Percentiles rank a stretch among this genome's conserved stretches.
These are phyloP conservation scores for Cyberlindnera maritima DNA, from an alignment of 805 yeast species.

Conservation along the genomic window DNA sequence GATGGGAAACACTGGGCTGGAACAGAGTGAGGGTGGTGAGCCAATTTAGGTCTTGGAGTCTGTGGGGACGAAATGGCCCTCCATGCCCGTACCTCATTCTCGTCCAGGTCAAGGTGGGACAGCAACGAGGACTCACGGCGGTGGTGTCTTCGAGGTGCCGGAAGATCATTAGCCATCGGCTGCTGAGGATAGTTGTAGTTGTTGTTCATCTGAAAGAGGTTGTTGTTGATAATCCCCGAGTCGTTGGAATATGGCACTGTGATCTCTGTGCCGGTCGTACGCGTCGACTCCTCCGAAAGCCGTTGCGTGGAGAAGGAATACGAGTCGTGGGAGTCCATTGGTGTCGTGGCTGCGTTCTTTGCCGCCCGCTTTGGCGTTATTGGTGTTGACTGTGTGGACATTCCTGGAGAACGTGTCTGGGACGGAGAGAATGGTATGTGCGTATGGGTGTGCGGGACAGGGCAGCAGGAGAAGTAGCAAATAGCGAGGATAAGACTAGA, in stretches of 20 bases:
- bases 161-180: not conserved
- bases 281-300: slow-evolving; percentile 4
- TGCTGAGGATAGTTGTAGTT: not conserved
- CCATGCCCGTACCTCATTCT: slow-evolving; percentile 16
- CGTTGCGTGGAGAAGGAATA: not conserved
- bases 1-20: slow-evolving; percentile 21
- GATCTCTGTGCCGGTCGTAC: slow-evolving; percentile 1
- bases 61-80: slow-evolving; percentile 7
- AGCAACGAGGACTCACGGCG: slow-evolving; percentile 16
- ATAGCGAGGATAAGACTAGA: too few relatives aligned
- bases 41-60: slow-evolving; percentile 2
- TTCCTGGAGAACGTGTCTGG: not conserved
- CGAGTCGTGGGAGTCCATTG: not conserved
- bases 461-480: too few relatives aligned
- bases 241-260: slow-evolving; percentile 3
- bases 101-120: slow-evolving; percentile 13
- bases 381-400: slow-evolving; percentile 2
- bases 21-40: slow-evolving; percentile 6
- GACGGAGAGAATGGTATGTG: too few relatives aligned
- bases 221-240: not conserved
- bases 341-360: not conserved
- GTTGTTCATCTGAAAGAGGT: not conserved
- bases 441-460: too few relatives aligned
- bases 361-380: not conserved
- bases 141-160: slow-evolving; percentile 1